A percentile compares a stretch with the other conserved stretches of the same genome.
Evolutionary conservation across 768 basidiomycete genomes (phyloP).

Genomic region (Russula griseocarnosa): DNA sequence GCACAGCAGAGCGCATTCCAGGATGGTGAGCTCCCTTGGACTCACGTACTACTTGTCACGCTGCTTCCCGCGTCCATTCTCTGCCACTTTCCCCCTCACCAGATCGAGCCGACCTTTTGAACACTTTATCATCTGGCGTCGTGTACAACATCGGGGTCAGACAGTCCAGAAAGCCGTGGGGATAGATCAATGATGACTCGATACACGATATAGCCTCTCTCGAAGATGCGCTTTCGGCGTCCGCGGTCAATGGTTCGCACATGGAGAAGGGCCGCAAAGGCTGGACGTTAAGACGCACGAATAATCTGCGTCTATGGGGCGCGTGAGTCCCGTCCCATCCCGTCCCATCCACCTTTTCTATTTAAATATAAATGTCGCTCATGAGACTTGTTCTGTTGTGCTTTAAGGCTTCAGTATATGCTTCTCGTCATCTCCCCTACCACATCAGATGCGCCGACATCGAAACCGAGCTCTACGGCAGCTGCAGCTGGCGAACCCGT

Average conservation of each 20-base stretch:
- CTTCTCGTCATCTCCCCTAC: slow-evolving; percentile 61
- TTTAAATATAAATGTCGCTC: neutral
- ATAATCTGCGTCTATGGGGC: slow-evolving; percentile 81
- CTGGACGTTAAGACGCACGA: slow-evolving; percentile 83
- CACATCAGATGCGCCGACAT: slow-evolving; percentile 34
- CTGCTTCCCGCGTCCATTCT: slow-evolving; percentile 59
- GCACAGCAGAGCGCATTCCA: slow-evolving; percentile 56
- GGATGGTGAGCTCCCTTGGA: slow-evolving; percentile 56
- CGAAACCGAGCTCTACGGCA: slow-evolving; percentile 28
- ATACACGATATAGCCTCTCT: slow-evolving; percentile 77
- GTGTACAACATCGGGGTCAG: slow-evolving; percentile 81
- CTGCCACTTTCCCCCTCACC: slow-evolving; percentile 36
- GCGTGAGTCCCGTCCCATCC: slow-evolving; percentile 49
- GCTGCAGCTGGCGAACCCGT: slow-evolving; percentile 1
- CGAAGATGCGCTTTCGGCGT: slow-evolving; percentile 46
- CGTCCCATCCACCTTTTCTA: neutral
- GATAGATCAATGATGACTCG: slow-evolving; percentile 70
- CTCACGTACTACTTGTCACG: slow-evolving; percentile 53
- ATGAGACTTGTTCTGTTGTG: slow-evolving; percentile 39
- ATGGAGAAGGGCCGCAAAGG: slow-evolving; percentile 49
- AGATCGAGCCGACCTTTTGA: slow-evolving; percentile 44
- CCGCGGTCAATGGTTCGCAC: slow-evolving; percentile 34
- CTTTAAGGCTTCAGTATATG: slow-evolving; percentile 78
- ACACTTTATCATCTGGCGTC: slow-evolving; percentile 61
- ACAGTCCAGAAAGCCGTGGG: slow-evolving; percentile 81